Evolutionary conservation across 2,329 filamentous ascomycete species (phyloP).

Genomic region (Ciborinia camelliae): DNA sequence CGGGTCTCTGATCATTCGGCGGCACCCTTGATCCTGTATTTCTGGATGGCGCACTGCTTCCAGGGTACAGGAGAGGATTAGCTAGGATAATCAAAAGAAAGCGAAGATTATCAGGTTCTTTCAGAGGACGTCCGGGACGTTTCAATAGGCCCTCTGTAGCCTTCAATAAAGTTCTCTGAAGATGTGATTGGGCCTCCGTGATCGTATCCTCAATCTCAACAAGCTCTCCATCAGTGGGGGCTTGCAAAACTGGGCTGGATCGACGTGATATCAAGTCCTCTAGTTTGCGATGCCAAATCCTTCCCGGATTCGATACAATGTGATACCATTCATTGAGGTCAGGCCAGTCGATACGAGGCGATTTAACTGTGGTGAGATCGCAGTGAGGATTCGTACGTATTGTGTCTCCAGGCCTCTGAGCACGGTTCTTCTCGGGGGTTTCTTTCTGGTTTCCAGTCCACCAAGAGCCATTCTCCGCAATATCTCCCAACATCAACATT

Average conservation of each 20-base stretch:
- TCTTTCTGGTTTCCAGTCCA: slow-evolving; percentile 62
- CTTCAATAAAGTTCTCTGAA: slow-evolving; percentile 69
- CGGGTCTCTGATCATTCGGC: slow-evolving; percentile 3
- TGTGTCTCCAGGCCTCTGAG: slow-evolving; percentile 30
- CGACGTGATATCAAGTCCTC: slow-evolving; percentile 46
- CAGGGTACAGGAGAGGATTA: slow-evolving; percentile 70
- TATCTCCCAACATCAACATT: slow-evolving; percentile 67
- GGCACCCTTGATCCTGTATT: slow-evolving; percentile 16
- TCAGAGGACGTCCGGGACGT: slow-evolving; percentile 68
- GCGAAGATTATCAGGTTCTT: slow-evolving; percentile 65
- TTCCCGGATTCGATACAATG: slow-evolving; percentile 63
- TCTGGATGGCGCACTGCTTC: slow-evolving; percentile 22
- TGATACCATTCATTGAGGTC: slow-evolving; percentile 72
- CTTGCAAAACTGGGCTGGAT: slow-evolving; percentile 23
- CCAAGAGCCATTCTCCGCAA: slow-evolving; percentile 80
- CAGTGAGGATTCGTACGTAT: slow-evolving; percentile 21
- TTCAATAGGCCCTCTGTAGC: slow-evolving; percentile 76
- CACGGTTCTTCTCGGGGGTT: slow-evolving; percentile 38
- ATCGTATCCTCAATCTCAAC: slow-evolving; percentile 51
- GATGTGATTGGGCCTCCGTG: slow-evolving; percentile 62
- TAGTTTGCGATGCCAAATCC: slow-evolving; percentile 61
- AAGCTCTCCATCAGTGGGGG: slow-evolving; percentile 30
- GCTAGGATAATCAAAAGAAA: slow-evolving; percentile 75
- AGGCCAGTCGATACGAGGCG: slow-evolving; percentile 71
- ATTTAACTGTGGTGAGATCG: slow-evolving; percentile 53